Base-by-base conservation (phyloP, 169 alveolate genomes). In the Plasmodium chabaudi region DNA sequence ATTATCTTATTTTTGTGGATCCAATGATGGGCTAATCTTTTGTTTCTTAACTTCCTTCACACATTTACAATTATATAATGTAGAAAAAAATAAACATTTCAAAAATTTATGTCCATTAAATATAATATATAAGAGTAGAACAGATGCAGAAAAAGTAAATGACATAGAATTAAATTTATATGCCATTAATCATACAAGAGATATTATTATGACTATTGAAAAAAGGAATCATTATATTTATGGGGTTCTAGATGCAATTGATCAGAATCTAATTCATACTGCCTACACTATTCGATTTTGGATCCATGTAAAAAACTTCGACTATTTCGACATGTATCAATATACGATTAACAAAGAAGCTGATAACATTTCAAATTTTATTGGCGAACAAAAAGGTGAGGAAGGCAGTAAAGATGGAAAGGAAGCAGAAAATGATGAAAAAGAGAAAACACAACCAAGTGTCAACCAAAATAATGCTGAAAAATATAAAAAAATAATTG, bases 1-100 rank as follows among this genome's bases (percentile, higher is more conserved):
- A 61, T 42, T 75, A n/a, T 56, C 21, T 49, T 75, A 63, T 75
- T 75, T 63, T 47, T 75, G 88, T 49, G 88, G 64, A 39, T 75
- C 88, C 1, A 75, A 57, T 56, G 39, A 42, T 17, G 88, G 88
- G 2, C 15, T 75, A 53, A 55, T 75, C 0, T 75, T 44, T 67
- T 56, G 75, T 55, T 75, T 75, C 59, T 19, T 75, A 25, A 75
- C 88, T 5, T 25, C 74, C 19, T 75, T 75, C 49, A 9, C 67
- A n/a, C 46, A 44, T 25, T 12, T 75, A 15, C 88, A 75, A 10
- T 21, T 75, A 5, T 75, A 63, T 56, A 75, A 75, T 21, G 47
- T 75, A 12, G 88, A 75, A 63, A 75, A 63, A 15, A 74, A 75
- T 55, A 75, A 21, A n/a, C 88, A 75, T 49, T 17, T 63, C 9